A percentile compares a stretch with the other conserved stretches of the same genome.
Conservation (phyloP, 2,329 filamentous ascomycete genomes). For the Claviceps monticola region DNA sequence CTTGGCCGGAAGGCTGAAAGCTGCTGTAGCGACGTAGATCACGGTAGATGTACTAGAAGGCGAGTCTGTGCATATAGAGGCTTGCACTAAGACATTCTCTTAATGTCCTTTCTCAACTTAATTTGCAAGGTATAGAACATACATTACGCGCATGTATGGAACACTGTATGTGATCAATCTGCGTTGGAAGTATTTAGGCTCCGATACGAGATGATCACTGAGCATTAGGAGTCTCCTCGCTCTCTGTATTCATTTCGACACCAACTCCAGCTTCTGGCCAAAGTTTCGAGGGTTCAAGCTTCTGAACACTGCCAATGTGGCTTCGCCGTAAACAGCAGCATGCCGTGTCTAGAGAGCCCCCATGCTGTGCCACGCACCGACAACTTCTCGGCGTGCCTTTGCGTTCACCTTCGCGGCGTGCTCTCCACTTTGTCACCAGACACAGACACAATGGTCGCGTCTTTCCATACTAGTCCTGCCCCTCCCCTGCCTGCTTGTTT, state of each 20-base stretch:
- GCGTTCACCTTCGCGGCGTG: background rate
- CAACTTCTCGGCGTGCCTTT: background rate
- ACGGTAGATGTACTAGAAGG: constrained; percentile 1
- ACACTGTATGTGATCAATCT: no score
- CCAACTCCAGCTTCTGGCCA: no score
- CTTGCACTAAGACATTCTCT: background rate
- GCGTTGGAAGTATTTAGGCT: no score
- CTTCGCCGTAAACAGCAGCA: background rate
- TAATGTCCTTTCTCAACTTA: background rate
- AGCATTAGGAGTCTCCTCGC: no score
- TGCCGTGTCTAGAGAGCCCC: background rate
- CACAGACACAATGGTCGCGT: background rate
- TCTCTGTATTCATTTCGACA: no score
- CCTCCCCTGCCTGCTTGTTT: background rate
- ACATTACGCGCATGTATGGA: no score
- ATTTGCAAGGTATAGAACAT: background rate
- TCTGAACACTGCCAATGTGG: no score
- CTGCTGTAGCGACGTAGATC: constrained; percentile 19
- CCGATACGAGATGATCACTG: no score
- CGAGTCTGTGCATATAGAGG: background rate
- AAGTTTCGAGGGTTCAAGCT: no score
- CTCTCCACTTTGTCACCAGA: background rate
- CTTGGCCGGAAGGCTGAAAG: constrained; percentile 31
- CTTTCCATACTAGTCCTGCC: background rate
- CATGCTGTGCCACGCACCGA: background rate